These are phyloP conservation scores for Salisapilia sapeloensis DNA, from an alignment of 352 stramenopile genomes.

Conservation along the genomic window DNA sequence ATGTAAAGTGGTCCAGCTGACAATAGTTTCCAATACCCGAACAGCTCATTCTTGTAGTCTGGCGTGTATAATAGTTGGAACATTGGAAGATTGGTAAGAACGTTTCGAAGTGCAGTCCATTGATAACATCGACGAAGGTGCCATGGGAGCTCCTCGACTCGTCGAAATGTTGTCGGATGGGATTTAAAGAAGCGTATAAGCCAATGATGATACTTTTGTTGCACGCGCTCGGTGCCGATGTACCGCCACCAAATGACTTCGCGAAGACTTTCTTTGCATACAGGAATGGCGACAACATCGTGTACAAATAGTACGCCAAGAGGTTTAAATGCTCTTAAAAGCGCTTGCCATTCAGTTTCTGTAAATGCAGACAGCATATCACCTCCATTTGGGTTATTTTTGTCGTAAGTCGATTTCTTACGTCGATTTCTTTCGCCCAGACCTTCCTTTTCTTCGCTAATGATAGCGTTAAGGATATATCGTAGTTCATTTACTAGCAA, in stretches of 20 bases:
- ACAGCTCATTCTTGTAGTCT: constrained; percentile 82
- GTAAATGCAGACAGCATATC: constrained; percentile 28
- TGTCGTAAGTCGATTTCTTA: constrained; percentile 13
- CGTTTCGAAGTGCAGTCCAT: constrained; percentile 72
- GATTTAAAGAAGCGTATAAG: constrained; percentile 73
- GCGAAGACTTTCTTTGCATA: constrained; percentile 78
- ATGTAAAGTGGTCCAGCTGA: constrained; percentile 53
- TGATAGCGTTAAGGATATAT: constrained; percentile 46
- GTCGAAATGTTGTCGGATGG: constrained; percentile 61
- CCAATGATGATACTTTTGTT: constrained; percentile 67
- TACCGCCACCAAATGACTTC: constrained; percentile 81
- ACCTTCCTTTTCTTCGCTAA: constrained; percentile 14
- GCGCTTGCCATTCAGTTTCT: constrained; percentile 43
- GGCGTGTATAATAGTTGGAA: constrained; percentile 86
- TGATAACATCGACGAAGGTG: constrained; percentile 83
- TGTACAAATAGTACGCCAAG: constrained; percentile 71
- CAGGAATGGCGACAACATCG: constrained; percentile 70
- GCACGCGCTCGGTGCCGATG: constrained; percentile 46
- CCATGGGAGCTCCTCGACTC: constrained; percentile 84
- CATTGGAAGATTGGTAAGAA: constrained; percentile 81
- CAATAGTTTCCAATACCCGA: constrained; percentile 81
- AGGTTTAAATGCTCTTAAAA: constrained; percentile 49
- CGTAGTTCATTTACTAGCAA: constrained; percentile 77
- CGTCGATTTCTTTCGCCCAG: constrained; percentile 5
- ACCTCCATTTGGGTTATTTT: constrained; percentile 9